These are phyloP conservation scores for Sporisorium sorghi DNA, from an alignment of 1,284 basidiomycete genomes.

Conservation along the genomic window DNA sequence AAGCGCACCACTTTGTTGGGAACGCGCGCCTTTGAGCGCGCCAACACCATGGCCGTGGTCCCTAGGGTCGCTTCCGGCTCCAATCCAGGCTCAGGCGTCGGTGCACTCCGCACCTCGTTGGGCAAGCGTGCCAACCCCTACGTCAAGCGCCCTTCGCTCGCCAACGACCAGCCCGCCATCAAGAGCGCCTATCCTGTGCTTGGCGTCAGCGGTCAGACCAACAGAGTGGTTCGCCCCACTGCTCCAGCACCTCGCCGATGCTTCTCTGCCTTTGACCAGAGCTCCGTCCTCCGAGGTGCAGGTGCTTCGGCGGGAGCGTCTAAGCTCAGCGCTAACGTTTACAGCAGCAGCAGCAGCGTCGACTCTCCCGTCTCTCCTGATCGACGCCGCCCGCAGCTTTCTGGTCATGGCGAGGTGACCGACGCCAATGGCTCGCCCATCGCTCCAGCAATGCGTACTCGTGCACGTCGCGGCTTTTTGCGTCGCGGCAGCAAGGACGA, in stretches of 20 bases:
- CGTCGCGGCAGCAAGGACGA: slow-evolving; percentile 60
- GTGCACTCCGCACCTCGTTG: slow-evolving; percentile 33
- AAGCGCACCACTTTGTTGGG: slow-evolving; percentile 46
- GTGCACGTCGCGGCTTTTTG: slow-evolving; percentile 35
- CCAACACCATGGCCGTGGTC: slow-evolving; percentile 41
- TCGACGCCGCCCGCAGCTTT: slow-evolving; percentile 23
- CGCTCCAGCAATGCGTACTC: slow-evolving; percentile 32
- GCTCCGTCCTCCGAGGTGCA: slow-evolving; percentile 19
- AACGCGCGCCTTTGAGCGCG: slow-evolving; percentile 41
- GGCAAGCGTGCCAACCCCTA: slow-evolving; percentile 62
- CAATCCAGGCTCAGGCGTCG: slow-evolving; percentile 14
- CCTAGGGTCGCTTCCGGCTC: slow-evolving; percentile 17
- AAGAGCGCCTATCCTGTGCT: slow-evolving; percentile 55
- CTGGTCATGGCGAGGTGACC: slow-evolving; percentile 31
- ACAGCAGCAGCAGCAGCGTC: neutral
- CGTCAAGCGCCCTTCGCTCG: slow-evolving; percentile 50
- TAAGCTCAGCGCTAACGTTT: slow-evolving; percentile 5
- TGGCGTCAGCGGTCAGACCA: slow-evolving; percentile 35
- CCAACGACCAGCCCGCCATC: slow-evolving; percentile 21
- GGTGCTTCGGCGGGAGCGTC: slow-evolving; percentile 12
- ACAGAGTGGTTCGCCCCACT: slow-evolving; percentile 30
- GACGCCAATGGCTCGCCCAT: slow-evolving; percentile 59
- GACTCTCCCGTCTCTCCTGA: slow-evolving; percentile 40
- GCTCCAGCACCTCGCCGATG: slow-evolving; percentile 56
- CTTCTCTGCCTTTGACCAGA: slow-evolving; percentile 52